Evolutionary conservation across 257 asterid genomes (phyloP).

Genomic region (Capsicum baccatum): DNA sequence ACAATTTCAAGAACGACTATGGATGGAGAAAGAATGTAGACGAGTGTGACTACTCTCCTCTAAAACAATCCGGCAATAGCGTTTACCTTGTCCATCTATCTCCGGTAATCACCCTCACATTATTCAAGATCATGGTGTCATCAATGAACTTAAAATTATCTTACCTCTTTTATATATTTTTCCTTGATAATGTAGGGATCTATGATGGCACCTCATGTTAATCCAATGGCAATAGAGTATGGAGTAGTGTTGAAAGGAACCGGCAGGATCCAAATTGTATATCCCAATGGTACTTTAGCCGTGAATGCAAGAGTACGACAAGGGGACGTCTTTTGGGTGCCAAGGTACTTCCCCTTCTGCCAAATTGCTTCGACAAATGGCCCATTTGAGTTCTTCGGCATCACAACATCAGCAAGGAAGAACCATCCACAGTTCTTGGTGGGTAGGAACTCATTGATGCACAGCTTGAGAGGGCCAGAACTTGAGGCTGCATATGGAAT

Average conservation of each 20-base stretch:
- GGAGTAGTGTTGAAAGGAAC: conserved; percentile 3
- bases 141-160: background rate
- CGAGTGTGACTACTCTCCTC: conserved; percentile 62
- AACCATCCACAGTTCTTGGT: conserved; percentile 10
- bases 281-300: conserved; percentile 17
- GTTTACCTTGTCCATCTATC: conserved; percentile 76
- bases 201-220: conserved; percentile 18
- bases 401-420: conserved; percentile 17
- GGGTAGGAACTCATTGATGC: conserved; percentile 17
- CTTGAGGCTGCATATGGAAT: conserved; percentile 2
- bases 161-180: background rate
- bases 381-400: background rate
- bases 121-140: background rate
- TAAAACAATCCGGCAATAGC: conserved; percentile 55
- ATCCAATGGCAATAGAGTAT: conserved; percentile 6
- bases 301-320: background rate
- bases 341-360: conserved; percentile 6
- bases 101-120: conserved; percentile 48
- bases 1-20: conserved; percentile 66
- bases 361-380: conserved; percentile 1
- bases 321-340: conserved; percentile 5
- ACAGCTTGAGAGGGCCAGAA: background rate
- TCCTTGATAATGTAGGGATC: background rate
- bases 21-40: conserved; percentile 81
- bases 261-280: background rate